Percentiles rank a stretch among this genome's conserved stretches.
Evolutionary conservation across 176 grass and related monocot genomes (phyloP).

Genomic region (Eleusine indica): DNA sequence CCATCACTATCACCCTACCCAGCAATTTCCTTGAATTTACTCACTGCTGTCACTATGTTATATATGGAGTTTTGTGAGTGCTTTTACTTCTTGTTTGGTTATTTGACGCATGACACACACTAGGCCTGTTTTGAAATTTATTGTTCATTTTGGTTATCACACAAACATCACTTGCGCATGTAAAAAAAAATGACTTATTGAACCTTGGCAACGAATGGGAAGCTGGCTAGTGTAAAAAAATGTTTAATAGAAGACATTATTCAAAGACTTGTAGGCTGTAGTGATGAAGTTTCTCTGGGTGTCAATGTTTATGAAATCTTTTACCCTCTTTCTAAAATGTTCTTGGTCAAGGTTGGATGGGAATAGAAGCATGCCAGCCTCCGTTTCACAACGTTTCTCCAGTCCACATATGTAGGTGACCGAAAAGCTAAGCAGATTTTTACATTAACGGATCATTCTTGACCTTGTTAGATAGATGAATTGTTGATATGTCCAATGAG

Average conservation of each 20-base stretch:
- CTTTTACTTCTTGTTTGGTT: too few relatives aligned
- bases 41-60: too few relatives aligned
- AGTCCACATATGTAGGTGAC: neutral
- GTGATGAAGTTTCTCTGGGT: neutral
- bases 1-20: too few relatives aligned
- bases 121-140: too few relatives aligned
- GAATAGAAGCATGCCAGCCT: constrained; percentile 3
- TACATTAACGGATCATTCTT: neutral
- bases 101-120: too few relatives aligned
- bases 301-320: constrained; percentile 9
- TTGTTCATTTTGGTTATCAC: too few relatives aligned
- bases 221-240: neutral
- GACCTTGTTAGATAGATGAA: neutral
- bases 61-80: too few relatives aligned
- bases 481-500: neutral
- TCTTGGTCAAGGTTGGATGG: neutral
- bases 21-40: too few relatives aligned
- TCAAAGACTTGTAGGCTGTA: neutral
- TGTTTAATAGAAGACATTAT: constrained; percentile 5
- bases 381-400: neutral
- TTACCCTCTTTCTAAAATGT: neutral
- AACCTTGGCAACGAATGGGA: too few relatives aligned
- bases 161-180: too few relatives aligned
- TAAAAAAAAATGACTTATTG: too few relatives aligned
- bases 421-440: neutral